Percentiles rank a stretch among this genome's conserved stretches.
These are phyloP conservation scores for Exophiala dermatitidis DNA, from an alignment of 2,329 filamentous ascomycete genomes.

Conservation along the genomic window DNA sequence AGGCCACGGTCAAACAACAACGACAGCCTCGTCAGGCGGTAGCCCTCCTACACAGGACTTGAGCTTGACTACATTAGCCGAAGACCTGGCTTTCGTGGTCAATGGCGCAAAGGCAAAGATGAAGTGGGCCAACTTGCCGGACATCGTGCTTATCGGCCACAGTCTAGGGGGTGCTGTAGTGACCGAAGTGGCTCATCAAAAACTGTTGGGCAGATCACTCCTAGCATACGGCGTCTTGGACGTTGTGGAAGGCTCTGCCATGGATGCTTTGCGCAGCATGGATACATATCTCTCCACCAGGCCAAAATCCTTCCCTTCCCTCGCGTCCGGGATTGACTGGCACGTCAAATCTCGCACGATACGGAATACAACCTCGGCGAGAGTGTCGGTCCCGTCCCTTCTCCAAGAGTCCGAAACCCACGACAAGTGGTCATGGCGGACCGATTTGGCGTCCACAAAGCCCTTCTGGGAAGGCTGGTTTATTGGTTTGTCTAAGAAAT, in stretches of 20 bases:
- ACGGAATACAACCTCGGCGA: slow-evolving; percentile 72
- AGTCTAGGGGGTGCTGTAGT: slow-evolving; percentile 88
- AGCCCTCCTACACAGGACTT: slow-evolving; percentile 49
- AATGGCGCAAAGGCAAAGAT: slow-evolving; percentile 59
- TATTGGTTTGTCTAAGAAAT: slow-evolving; percentile 76
- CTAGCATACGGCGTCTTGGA: slow-evolving; percentile 87
- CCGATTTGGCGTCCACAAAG: slow-evolving; percentile 73
- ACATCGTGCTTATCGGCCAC: slow-evolving; percentile 78
- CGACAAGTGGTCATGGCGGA: slow-evolving; percentile 57
- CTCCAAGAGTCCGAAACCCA: slow-evolving; percentile 38
- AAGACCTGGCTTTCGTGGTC: slow-evolving; percentile 66
- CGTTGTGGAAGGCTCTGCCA: slow-evolving; percentile 90
- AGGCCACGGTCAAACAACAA: slow-evolving; percentile 66
- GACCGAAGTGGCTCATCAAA: slow-evolving; percentile 67
- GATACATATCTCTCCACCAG: slow-evolving; percentile 79
- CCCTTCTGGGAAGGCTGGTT: slow-evolving; percentile 96
- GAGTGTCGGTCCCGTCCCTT: slow-evolving; percentile 77
- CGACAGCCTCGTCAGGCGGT: slow-evolving; percentile 8
- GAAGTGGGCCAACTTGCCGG: slow-evolving; percentile 66
- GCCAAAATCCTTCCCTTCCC: slow-evolving; percentile 66
- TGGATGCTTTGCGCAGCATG: slow-evolving; percentile 93
- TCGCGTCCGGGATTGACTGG: slow-evolving; percentile 84
- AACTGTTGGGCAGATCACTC: slow-evolving; percentile 58
- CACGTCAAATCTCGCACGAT: slow-evolving; percentile 84
- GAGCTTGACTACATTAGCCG: slow-evolving; percentile 62